Evolutionary conservation across 2,329 filamentous ascomycete species (phyloP), one percentile per base, ranked within the genome.

Genomic region (Endoconidiophora polonica): DNA sequence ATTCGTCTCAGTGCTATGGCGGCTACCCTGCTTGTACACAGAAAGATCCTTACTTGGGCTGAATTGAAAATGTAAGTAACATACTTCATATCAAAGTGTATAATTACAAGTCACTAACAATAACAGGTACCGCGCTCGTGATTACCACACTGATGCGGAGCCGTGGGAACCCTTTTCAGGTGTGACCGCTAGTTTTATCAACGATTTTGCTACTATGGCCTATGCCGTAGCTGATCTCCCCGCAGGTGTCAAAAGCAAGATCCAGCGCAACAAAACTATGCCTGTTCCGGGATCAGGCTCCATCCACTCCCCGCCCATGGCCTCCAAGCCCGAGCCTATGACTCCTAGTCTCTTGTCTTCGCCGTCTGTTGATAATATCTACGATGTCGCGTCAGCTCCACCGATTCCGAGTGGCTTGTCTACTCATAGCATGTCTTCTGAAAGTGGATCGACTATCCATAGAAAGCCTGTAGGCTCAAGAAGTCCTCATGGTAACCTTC

Each of bases 201-300:
- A 83, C 4, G 90, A 88, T n/a, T 69, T 91, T 44, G 79, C 82
- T 23, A 82, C 76, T 38, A 80, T 95, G 52, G 76, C 84, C 58
- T 83, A 93, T 74, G 85, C 86, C 1, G 72, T 94, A 39, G 84
- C 84, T 1, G 86, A 94, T 58, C 73, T 81, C 56, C 77, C 77
- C 2, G 65, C 72, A 16, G 72, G 50, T 33, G 40, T 48, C 33
- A 42, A 48, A 20, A 48, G 16, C 39, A 29, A 38, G 12, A 23
- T 23, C 14, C 41, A 43, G 18, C 41, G 24, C 9, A 43, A 43
- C 41, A 43, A 20, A 22, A 43, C 10, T 7, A 33, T 23, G 41
- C 18, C 41, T 9, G 14, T 14, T 20, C 14, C 5, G 16, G 14
- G 18, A 43, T 20, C 20, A 24, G 29, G 7, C 12, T 33, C 29